A percentile compares a stretch with the other conserved stretches of the same genome.
Evolutionary conservation across 371 early-diverging fungal species (phyloP).

Genomic region (Smittium mucronatum): DNA sequence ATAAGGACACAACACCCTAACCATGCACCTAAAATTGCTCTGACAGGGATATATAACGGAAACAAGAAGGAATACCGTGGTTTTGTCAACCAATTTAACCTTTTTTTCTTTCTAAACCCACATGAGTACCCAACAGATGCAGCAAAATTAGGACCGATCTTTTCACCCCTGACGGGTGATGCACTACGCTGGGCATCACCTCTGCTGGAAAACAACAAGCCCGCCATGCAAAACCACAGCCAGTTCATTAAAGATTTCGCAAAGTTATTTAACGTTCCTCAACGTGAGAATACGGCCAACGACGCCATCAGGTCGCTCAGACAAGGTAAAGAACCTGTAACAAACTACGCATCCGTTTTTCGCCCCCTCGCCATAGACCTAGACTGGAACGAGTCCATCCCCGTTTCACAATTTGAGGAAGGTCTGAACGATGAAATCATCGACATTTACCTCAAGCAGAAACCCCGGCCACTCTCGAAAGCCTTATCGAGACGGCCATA

Average conservation of each 20-base stretch:
- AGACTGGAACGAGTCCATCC: neutral
- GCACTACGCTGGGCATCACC: neutral
- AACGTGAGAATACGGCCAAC: neutral
- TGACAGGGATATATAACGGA: constrained; percentile 4
- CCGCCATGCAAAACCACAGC: neutral
- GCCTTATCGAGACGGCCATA: neutral
- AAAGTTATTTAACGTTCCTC: constrained; percentile 3
- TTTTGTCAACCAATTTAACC: neutral
- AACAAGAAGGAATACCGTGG: neutral
- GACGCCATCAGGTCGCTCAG: neutral
- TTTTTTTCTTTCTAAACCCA: neutral
- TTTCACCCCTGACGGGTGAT: constrained; percentile 14
- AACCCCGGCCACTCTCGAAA: neutral
- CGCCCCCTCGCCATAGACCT: neutral
- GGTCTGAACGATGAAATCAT: neutral
- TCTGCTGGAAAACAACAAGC: neutral
- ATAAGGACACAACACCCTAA: neutral
- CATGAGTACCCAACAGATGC: neutral
- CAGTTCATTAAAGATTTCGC: neutral
- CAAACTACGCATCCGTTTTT: constrained; percentile 6
- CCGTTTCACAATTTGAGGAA: neutral
- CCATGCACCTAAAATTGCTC: neutral
- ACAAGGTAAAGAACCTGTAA: neutral
- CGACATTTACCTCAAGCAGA: neutral
- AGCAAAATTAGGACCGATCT: constrained; percentile 19